phyloP scores from a whole-genome alignment of 495 filamentous ascomycete genomes.

The Jackrogersella multiformis region DNA sequence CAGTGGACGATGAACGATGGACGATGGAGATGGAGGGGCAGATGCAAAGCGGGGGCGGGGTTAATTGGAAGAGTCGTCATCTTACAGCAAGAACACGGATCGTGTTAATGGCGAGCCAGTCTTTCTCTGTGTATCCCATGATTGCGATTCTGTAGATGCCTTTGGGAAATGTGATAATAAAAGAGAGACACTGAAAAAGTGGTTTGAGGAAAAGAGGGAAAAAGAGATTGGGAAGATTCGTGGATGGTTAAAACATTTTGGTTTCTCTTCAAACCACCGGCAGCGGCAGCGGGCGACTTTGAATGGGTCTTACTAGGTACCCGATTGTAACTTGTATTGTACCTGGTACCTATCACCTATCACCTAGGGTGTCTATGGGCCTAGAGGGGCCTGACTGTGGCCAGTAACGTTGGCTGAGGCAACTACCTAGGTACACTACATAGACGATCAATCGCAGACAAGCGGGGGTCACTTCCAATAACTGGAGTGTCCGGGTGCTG shows the following conservation, averaged over 20 bases:
- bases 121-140: constrained; percentile 89
- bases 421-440: not conserved
- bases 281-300: constrained; percentile 34
- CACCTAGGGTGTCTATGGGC: constrained; percentile 7
- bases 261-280: constrained; percentile 25
- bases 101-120: constrained; percentile 94
- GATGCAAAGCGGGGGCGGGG: constrained; percentile 60
- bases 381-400: constrained; percentile 21
- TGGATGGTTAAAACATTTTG: constrained; percentile 31
- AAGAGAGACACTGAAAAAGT: constrained; percentile 42
- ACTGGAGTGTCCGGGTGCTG: not conserved
- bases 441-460: constrained; percentile 26
- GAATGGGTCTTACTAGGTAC: constrained; percentile 14
- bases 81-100: constrained; percentile 95
- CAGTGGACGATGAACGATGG: too few species aligned
- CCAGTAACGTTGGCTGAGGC: constrained; percentile 14
- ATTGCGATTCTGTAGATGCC: constrained; percentile 56
- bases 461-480: constrained; percentile 18
- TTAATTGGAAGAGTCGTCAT: constrained; percentile 47
- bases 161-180: constrained; percentile 36
- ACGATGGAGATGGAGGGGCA: constrained; percentile 47
- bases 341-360: too few species aligned
- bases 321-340: too few species aligned
- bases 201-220: constrained; percentile 39
- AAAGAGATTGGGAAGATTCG: constrained; percentile 44